These are phyloP conservation scores for Yarrowia sp. DNA, from an alignment of 805 yeast species.

Conservation along the genomic window DNA sequence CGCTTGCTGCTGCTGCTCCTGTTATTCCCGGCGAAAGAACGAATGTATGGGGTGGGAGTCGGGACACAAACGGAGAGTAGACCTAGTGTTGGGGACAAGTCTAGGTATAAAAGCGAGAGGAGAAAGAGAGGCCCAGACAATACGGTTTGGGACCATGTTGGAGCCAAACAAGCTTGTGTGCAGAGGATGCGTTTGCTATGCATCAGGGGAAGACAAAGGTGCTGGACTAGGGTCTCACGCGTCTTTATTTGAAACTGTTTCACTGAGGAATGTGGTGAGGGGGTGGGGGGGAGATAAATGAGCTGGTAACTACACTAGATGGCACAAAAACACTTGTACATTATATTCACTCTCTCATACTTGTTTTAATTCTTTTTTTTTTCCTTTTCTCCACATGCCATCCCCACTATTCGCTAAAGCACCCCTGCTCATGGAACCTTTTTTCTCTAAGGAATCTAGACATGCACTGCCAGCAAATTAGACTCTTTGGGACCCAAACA, in stretches of 20 bases:
- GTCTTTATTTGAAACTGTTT: conserved; percentile 12
- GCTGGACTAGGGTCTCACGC: neutral
- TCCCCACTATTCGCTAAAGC: conserved; percentile 8
- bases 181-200: neutral
- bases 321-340: no score
- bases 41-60: neutral
- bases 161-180: neutral
- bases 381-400: no score
- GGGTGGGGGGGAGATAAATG: neutral
- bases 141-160: neutral
- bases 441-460: conserved; percentile 6
- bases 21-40: neutral
- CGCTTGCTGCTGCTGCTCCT: neutral
- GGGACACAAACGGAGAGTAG: neutral
- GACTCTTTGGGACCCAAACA: conserved; percentile 17
- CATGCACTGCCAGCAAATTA: neutral
- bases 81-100: neutral
- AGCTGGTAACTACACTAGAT: no score
- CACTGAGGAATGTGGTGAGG: neutral
- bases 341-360: no score
- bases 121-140: neutral
- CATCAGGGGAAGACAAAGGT: conserved; percentile 21
- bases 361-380: neutral
- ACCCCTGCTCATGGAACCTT: conserved; percentile 9
- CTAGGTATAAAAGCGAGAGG: conserved; percentile 8